These are phyloP conservation scores for Podosphaera leucotricha DNA, from an alignment of 2,329 filamentous ascomycete species.

Conservation along the genomic window DNA sequence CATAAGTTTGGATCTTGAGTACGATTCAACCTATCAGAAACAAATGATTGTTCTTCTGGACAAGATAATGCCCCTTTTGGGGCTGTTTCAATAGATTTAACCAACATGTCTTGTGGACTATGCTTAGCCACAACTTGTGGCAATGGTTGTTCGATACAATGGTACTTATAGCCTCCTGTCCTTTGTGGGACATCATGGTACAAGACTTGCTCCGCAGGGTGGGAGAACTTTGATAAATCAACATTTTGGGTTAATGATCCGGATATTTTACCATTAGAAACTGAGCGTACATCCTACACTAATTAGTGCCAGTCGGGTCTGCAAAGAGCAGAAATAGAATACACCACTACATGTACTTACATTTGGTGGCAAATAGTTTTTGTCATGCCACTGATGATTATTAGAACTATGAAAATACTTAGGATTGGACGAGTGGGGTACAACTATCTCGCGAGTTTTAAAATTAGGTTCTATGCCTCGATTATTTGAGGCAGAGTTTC, in stretches of 20 bases:
- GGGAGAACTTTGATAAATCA: slow-evolving; percentile 11
- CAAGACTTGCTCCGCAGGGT: slow-evolving; percentile 6
- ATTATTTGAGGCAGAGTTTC: background rate
- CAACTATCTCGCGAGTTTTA: background rate
- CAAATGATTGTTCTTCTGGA: slow-evolving; percentile 5
- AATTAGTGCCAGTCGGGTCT: slow-evolving; percentile 5
- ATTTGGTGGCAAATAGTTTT: background rate
- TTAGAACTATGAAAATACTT: background rate
- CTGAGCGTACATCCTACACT: slow-evolving; percentile 6
- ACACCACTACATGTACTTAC: background rate
- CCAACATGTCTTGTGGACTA: slow-evolving; percentile 14
- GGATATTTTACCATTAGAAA: slow-evolving; percentile 5
- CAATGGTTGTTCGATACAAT: slow-evolving; percentile 7
- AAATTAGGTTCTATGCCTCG: background rate
- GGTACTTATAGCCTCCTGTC: slow-evolving; percentile 5
- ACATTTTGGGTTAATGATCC: slow-evolving; percentile 5
- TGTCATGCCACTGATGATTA: background rate
- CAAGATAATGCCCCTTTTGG: slow-evolving; percentile 9
- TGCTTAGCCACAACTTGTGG: slow-evolving; percentile 12
- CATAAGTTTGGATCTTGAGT: slow-evolving; percentile 7
- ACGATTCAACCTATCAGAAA: slow-evolving; percentile 4
- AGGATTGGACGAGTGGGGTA: background rate
- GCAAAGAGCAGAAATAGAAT: background rate
- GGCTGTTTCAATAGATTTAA: slow-evolving; percentile 15
- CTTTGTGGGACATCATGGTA: slow-evolving; percentile 6